Conservation (phyloP, 768 basidiomycete species). For the Suillus fuscotomentosus region DNA sequence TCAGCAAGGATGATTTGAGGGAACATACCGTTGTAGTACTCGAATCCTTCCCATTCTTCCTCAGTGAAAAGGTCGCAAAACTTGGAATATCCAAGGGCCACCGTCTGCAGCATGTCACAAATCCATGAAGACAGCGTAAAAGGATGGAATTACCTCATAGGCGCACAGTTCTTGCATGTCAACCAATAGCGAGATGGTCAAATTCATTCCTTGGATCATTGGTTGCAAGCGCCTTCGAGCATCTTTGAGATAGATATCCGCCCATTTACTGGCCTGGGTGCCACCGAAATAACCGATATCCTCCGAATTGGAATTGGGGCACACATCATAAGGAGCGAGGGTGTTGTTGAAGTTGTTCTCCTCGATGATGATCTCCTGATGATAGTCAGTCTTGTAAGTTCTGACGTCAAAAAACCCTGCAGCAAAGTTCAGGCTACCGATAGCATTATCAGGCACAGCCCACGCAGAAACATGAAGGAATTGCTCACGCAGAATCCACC, state of each 20-base stretch:
- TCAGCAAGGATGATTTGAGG: neutral
- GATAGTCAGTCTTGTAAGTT: slow-evolving; percentile 38
- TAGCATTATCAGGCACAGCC: slow-evolving; percentile 15
- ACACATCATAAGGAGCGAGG: slow-evolving; percentile 39
- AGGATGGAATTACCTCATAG: slow-evolving; percentile 32
- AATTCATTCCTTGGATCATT: slow-evolving; percentile 30
- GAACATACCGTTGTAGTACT: slow-evolving; percentile 36
- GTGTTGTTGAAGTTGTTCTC: slow-evolving; percentile 45
- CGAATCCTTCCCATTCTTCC: slow-evolving; percentile 51
- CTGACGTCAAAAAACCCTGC: slow-evolving; percentile 50
- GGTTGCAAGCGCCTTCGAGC: slow-evolving; percentile 34
- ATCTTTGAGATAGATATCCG: slow-evolving; percentile 36
- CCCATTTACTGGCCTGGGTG: slow-evolving; percentile 32
- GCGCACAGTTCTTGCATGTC: slow-evolving; percentile 40
- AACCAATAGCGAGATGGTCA: slow-evolving; percentile 27
- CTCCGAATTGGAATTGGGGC: slow-evolving; percentile 30
- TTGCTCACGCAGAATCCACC: slow-evolving; percentile 30
- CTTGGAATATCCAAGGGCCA: slow-evolving; percentile 45
- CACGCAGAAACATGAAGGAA: slow-evolving; percentile 7
- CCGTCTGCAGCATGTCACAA: slow-evolving; percentile 32
- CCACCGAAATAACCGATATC: slow-evolving; percentile 20
- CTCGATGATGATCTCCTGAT: slow-evolving; percentile 49
- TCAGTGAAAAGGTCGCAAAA: slow-evolving; percentile 53
- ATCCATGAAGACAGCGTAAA: neutral
- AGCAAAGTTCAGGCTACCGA: slow-evolving; percentile 42